Evolutionary conservation across 2,329 filamentous ascomycete genomes (phyloP), one percentile per base, ranked within the genome.

Genomic region (Phialemonium atrogriseum): DNA sequence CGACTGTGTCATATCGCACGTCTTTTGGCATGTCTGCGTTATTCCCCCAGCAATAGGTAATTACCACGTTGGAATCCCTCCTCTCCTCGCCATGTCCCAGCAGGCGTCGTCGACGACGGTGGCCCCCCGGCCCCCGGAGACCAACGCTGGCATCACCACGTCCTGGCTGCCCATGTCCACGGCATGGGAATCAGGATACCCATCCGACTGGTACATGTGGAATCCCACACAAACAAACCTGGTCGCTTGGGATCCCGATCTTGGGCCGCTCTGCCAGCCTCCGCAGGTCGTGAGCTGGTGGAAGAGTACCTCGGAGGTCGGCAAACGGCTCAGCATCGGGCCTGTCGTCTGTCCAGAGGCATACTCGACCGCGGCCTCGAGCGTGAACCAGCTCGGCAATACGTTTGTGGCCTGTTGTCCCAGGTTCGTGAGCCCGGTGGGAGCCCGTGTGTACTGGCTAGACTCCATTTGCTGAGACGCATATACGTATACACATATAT

Each of bases 381-480:
- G 16, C 12, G 27, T 21, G 27, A 29, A 29, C 11, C 16, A 29
- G 19, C 19, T 16, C 19, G 21, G 27, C 19, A 29, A 18, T n/a
- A 29, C 27, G 10, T 14, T 29, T 16, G 27, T 29, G n/a, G 27
- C 12, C 6, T 29, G 27, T 17, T 29, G 27, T 14, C 27, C 27
- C 10, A 29, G 19, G 27, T 29, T 20, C 14, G 27, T 12, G 5
- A 29, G 4, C 15, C 17, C n/a, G n/a, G n/a, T n/a, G n/a, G n/a
- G n/a, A n/a, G n/a, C n/a, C n/a, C n/a, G n/a, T n/a, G n/a, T n/a
- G n/a, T n/a, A n/a, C n/a, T n/a, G 14, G 7, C 3, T n/a, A 12
- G 19, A 19, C 17, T 18, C 5, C 14, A 11, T 10, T 29, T 6
- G 21, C 17, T 11, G 16, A 29, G 12, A 14, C 27, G 19, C 7